Evolutionary conservation across 2,329 filamentous ascomycete genomes (phyloP).

Genomic region (Talaromyces sp.): DNA sequence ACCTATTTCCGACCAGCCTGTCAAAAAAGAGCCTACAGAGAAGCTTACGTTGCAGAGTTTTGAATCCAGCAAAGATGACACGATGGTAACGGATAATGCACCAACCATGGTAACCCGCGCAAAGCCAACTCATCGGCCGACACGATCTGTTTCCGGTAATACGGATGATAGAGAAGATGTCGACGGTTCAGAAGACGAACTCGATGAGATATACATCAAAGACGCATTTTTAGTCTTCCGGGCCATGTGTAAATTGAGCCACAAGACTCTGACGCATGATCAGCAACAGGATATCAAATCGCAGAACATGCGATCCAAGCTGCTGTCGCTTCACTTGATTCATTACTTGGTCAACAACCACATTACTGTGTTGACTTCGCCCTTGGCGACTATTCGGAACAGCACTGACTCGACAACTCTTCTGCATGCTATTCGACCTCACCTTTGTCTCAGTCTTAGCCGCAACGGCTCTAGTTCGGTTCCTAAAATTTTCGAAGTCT

Average conservation of each 20-base stretch:
- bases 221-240: constrained; percentile 96
- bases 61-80: constrained; percentile 63
- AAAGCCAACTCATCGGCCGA: constrained; percentile 43
- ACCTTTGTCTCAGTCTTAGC: constrained; percentile 89
- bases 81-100: constrained; percentile 61
- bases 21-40: constrained; percentile 50
- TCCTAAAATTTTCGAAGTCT: constrained; percentile 87
- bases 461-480: constrained; percentile 93
- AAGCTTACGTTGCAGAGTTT: constrained; percentile 66
- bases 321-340: constrained; percentile 91
- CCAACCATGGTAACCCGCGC: constrained; percentile 62
- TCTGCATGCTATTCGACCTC: constrained; percentile 92
- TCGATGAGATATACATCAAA: constrained; percentile 94
- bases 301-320: constrained; percentile 94
- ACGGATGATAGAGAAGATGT: constrained; percentile 36
- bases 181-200: constrained; percentile 54
- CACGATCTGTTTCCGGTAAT: constrained; percentile 35
- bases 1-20: constrained; percentile 34
- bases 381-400: constrained; percentile 84
- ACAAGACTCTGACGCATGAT: constrained; percentile 81
- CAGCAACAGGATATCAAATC: constrained; percentile 89
- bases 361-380: constrained; percentile 83
- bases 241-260: constrained; percentile 95
- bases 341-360: constrained; percentile 95
- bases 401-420: constrained; percentile 81